Evolutionary conservation across 768 basidiomycete species (phyloP).

Genomic region (Panaeolus papilionaceus): DNA sequence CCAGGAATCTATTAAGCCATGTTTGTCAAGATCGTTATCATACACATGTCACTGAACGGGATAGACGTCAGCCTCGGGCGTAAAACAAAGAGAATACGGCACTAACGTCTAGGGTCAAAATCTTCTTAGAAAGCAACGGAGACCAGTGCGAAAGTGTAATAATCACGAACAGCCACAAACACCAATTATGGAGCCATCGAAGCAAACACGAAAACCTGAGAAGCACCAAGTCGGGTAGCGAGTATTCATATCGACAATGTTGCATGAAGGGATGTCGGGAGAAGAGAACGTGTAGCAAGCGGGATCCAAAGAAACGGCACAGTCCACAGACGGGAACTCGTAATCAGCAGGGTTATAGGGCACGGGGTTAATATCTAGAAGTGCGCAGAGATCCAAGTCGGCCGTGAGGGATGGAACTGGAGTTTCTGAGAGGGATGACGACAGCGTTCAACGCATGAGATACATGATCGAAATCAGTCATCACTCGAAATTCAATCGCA

Average conservation of each 20-base stretch:
- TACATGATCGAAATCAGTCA: background rate
- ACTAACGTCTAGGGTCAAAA: too few relatives aligned
- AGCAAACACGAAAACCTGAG: conserved; percentile 25
- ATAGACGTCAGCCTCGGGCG: too few relatives aligned
- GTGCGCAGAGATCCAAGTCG: background rate
- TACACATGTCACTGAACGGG: too few relatives aligned
- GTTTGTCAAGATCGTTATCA: too few relatives aligned
- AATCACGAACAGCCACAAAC: conserved; percentile 24
- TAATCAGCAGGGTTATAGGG: background rate
- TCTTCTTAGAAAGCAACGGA: too few relatives aligned
- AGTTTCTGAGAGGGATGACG: background rate
- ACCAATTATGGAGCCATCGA: conserved; percentile 28
- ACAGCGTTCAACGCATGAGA: background rate
- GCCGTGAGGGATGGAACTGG: background rate
- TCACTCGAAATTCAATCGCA: background rate
- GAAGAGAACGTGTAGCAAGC: conserved; percentile 2
- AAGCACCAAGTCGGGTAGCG: conserved; percentile 28
- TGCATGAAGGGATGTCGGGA: background rate
- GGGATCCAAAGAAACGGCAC: conserved; percentile 8
- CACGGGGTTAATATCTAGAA: background rate
- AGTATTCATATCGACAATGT: background rate
- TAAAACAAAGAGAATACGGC: too few relatives aligned
- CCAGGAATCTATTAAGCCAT: background rate
- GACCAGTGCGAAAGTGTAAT: too few relatives aligned
- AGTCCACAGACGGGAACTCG: conserved; percentile 13